Evolutionary conservation across 1,139 yeast genomes (phyloP).

Genomic region (Protomyces arabidopsidicola): DNA sequence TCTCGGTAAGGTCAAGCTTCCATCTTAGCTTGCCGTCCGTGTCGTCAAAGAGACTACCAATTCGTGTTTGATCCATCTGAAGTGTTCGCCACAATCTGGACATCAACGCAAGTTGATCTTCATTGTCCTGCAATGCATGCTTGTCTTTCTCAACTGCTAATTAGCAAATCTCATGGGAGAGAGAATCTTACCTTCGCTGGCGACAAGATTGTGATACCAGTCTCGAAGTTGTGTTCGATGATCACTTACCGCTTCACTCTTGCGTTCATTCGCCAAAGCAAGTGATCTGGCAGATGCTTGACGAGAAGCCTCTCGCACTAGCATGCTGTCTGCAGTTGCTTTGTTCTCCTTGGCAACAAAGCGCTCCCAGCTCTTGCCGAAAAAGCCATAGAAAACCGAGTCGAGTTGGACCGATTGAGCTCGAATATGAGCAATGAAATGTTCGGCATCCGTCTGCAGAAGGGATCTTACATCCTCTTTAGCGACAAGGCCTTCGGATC

Average conservation of each 20-base stretch:
- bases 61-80: constrained; percentile 46
- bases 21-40: constrained; percentile 40
- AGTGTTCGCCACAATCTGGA: constrained; percentile 48
- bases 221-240: background rate
- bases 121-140: constrained; percentile 57
- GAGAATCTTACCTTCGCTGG: background rate
- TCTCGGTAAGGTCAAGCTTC: constrained; percentile 62
- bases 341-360: constrained; percentile 30
- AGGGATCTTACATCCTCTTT: constrained; percentile 3
- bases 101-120: constrained; percentile 55
- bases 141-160: constrained; percentile 43
- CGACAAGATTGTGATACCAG: constrained; percentile 1
- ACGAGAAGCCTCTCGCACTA: constrained; percentile 20
- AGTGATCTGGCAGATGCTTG: constrained; percentile 23
- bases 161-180: background rate
- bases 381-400: constrained; percentile 30
- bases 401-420: constrained; percentile 29
- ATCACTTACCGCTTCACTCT: background rate
- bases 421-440: constrained; percentile 31
- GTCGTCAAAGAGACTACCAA: constrained; percentile 38
- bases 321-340: constrained; percentile 25
- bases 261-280: background rate
- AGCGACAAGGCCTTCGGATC: constrained; percentile 21
- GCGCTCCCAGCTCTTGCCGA: constrained; percentile 32
- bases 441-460: constrained; percentile 30